These are phyloP conservation scores for Jacaranda copaia DNA, from an alignment of 257 asterid species.

Conservation along the genomic window DNA sequence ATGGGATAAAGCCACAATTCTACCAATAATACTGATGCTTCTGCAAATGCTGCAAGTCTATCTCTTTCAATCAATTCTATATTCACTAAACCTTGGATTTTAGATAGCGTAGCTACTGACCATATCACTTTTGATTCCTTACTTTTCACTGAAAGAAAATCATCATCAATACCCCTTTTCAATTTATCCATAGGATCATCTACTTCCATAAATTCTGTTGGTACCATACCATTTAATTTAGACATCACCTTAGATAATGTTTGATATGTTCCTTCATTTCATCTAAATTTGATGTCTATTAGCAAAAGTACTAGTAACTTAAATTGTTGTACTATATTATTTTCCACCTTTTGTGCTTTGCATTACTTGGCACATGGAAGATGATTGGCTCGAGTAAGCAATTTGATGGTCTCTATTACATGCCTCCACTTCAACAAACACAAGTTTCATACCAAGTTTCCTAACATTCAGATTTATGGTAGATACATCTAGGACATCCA, in stretches of 20 bases:
- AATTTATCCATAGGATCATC: background rate
- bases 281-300: background rate
- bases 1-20: background rate
- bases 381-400: slow-evolving; percentile 29
- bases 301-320: background rate
- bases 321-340: slow-evolving; percentile 5
- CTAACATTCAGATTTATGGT: background rate
- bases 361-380: slow-evolving; percentile 31
- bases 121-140: slow-evolving; percentile 14
- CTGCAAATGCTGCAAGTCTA: background rate
- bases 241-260: background rate
- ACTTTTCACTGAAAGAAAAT: background rate
- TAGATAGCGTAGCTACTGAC: slow-evolving; percentile 22
- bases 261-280: slow-evolving; percentile 13
- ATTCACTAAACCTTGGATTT: slow-evolving; percentile 10
- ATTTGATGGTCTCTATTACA: slow-evolving; percentile 27
- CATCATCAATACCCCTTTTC: background rate
- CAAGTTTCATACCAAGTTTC: background rate
- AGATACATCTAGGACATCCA: slow-evolving; percentile 12
- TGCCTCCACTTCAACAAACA: background rate
- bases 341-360: slow-evolving; percentile 8
- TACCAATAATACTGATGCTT: background rate
- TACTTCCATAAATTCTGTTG: background rate
- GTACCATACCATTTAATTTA: background rate
- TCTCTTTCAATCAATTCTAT: background rate